Percentiles rank a stretch among this genome's conserved stretches.
Evolutionary conservation across 441 rosid genomes (phyloP).

Genomic region (Kokia cookei): DNA sequence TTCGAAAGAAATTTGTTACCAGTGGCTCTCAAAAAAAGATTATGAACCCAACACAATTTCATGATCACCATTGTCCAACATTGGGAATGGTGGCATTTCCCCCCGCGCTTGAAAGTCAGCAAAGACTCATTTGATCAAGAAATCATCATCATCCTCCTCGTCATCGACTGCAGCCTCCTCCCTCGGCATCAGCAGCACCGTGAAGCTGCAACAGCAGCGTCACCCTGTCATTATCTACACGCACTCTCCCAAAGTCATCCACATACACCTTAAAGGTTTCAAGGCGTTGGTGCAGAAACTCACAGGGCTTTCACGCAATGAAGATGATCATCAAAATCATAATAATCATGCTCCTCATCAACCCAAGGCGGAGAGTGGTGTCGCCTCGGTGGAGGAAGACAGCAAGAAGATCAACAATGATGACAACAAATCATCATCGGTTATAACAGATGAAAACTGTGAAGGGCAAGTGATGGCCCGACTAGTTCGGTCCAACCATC

Average conservation of each 20-base stretch:
- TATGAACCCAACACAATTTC: slow-evolving; percentile 42
- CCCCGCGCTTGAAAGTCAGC: slow-evolving; percentile 40
- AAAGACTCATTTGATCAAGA: slow-evolving; percentile 54
- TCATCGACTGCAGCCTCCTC: slow-evolving; percentile 16
- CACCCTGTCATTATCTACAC: slow-evolving; percentile 62
- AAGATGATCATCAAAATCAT: background rate
- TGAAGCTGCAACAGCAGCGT: slow-evolving; percentile 35
- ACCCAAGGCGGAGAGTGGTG: background rate
- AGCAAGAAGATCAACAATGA: slow-evolving; percentile 21
- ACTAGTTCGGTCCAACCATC: no score
- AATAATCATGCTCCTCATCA: background rate
- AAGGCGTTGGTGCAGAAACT: background rate
- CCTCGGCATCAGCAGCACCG: slow-evolving; percentile 2
- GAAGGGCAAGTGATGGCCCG: slow-evolving; percentile 31
- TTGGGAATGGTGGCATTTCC: background rate
- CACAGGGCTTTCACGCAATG: background rate
- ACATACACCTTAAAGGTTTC: background rate
- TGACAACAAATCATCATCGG: slow-evolving; percentile 52
- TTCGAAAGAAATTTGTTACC: background rate
- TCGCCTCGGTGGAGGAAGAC: background rate
- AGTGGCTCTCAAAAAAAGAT: background rate
- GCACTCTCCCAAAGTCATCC: background rate
- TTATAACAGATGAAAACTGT: slow-evolving; percentile 51
- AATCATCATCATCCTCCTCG: slow-evolving; percentile 11
- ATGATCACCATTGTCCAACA: slow-evolving; percentile 9